phyloP scores from a whole-genome alignment of 2,329 filamentous ascomycete genomes.

The Colletotrichum sp. region DNA sequence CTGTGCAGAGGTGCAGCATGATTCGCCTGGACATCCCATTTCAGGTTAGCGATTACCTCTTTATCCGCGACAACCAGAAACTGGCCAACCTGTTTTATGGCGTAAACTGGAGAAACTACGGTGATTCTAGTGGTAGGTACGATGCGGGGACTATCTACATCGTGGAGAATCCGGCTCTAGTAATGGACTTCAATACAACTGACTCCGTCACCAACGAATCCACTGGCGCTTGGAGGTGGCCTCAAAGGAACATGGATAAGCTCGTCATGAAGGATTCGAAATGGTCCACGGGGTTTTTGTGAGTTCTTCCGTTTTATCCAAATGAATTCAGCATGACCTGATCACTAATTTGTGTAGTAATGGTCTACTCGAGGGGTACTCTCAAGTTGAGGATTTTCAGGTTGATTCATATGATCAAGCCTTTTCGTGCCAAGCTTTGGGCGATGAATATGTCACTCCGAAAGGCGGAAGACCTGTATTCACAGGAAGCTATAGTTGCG shows the following conservation, averaged over 20 bases:
- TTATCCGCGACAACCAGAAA: neutral
- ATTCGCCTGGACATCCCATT: neutral
- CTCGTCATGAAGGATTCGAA: neutral
- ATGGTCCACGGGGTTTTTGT: neutral
- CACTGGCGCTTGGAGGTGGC: neutral
- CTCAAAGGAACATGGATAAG: neutral
- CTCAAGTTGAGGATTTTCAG: neutral
- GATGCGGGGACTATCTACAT: neutral
- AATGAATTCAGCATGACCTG: neutral
- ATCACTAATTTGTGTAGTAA: neutral
- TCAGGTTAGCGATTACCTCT: neutral
- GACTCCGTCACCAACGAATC: neutral
- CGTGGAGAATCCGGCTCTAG: neutral
- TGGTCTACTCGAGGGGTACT: neutral
- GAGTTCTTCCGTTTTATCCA: neutral
- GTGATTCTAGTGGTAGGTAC: neutral
- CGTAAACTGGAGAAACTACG: neutral
- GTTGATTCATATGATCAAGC: neutral
- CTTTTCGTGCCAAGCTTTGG: neutral
- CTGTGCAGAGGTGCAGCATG: neutral
- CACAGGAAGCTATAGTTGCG: neutral
- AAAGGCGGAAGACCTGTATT: neutral
- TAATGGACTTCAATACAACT: neutral
- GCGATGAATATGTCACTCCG: neutral
- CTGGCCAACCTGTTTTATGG: neutral